Base-by-base conservation (phyloP, 257 asterid genomes). In the Penstemon barbatus region DNA sequence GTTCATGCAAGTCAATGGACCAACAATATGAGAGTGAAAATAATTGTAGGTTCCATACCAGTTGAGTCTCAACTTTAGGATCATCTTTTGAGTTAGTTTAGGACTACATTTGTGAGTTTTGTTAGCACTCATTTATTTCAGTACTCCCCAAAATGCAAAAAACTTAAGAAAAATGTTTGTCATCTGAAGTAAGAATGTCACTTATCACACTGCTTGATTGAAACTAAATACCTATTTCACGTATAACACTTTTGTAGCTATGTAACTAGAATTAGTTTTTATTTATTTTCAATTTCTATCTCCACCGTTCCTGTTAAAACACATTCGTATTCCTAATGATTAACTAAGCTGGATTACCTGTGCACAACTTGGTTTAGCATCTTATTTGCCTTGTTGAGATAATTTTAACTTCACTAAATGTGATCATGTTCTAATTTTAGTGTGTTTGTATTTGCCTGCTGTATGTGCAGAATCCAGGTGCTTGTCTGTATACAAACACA, bases 401-500 rank as follows among this genome's bases (percentile, higher is more conserved):
- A 54, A 39, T 59, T 44, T 39, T 62, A 19, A 60, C 58, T 46
- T 37, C 48, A 65, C 36, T 1, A 19, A 7, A 49, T 11, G n/a
- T 44, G 9, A 38, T 53, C 25, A 57, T 70, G 18, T 7, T 52
- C 40, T 61, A 48, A 45, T 55, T 38, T 12, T 36, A 39, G 37
- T 57, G 37, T 63, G 5, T 41, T 48, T 39, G 18, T 50, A 37
- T 46, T 43, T 63, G 13, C 11, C 6, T 36, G 69, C 52, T 61
- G 67, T 50, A 44, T 69, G 12, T 74, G 61, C 84, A 86, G 92
- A 84, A 83, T 58, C 96, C 94, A 4, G 96, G 96, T 50, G 86
- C 96, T 8, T 87, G 98, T 87, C 74, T 89, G 78, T 89, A 84
- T 74, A 82, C 88, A 3, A 81, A 69, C 18, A 69, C 80, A 66